Percentiles rank a stretch among this genome's conserved stretches.
phyloP scores from a whole-genome alignment of 352 stramenopile genomes.

The Stramenopiles sp. region DNA sequence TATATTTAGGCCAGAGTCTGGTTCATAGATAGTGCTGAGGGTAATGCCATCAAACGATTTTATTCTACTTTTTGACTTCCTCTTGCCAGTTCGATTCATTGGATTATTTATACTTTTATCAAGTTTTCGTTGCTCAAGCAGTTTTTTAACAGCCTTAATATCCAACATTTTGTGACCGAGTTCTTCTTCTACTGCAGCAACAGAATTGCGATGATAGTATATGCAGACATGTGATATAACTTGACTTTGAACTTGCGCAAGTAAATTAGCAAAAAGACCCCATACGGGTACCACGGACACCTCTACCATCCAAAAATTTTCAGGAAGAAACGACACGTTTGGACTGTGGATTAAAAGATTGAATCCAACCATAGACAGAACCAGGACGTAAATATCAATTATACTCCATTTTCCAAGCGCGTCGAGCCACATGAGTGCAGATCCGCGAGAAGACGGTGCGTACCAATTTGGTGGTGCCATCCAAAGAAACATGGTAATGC shows the following conservation, averaged over 20 bases:
- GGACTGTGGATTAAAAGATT: conserved; percentile 21
- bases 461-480: conserved; percentile 19
- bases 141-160: neutral
- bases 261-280: conserved; percentile 25
- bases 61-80: no score
- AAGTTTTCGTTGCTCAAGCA: neutral
- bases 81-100: neutral
- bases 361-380: conserved; percentile 23
- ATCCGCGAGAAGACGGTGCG: conserved; percentile 6
- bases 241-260: conserved; percentile 21
- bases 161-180: neutral
- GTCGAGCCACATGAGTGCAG: conserved; percentile 18
- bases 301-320: conserved; percentile 15
- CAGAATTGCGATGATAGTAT: conserved; percentile 12
- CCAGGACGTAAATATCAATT: conserved; percentile 25
- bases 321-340: conserved; percentile 5
- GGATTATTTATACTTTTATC: neutral
- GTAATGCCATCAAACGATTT: conserved; percentile 4
- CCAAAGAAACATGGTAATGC: conserved; percentile 22
- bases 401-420: conserved; percentile 26
- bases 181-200: neutral
- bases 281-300: conserved; percentile 24
- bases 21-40: no score
- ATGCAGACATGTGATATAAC: conserved; percentile 22
- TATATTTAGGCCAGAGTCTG: no score